Conservation (phyloP, 2,329 filamentous ascomycete species). For the Alternaria rosae region DNA sequence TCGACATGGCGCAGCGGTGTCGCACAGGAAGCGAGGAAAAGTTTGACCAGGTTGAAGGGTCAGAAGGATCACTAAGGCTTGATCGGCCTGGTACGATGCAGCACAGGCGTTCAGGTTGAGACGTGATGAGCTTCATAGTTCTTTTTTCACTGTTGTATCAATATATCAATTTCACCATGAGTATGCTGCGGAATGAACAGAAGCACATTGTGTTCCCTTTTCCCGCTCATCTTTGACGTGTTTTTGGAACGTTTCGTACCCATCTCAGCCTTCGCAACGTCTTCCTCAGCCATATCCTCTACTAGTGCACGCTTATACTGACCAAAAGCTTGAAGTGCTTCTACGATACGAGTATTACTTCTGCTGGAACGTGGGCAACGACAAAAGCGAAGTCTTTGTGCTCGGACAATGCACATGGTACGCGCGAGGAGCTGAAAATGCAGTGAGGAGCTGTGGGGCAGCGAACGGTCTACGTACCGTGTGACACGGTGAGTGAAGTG, state of each 20-base stretch:
- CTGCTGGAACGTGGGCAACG: no score
- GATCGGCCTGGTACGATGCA: background rate
- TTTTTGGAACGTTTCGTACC: no score
- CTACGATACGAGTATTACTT: no score
- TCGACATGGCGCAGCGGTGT: background rate
- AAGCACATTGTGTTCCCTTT: background rate
- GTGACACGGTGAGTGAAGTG: background rate
- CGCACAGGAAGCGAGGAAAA: background rate
- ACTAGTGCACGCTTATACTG: no score
- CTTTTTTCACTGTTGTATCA: background rate
- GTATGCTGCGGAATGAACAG: background rate
- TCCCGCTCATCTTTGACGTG: no score
- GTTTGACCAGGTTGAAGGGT: background rate
- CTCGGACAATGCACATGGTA: no score
- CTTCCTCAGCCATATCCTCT: no score
- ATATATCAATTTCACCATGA: background rate
- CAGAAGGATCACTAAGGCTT: background rate
- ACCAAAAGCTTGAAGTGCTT: no score
- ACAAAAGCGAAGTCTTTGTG: no score
- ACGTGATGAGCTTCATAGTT: background rate
- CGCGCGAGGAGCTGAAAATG: background rate
- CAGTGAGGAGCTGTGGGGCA: background rate
- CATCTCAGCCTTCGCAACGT: no score
- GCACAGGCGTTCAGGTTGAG: background rate
- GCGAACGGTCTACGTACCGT: background rate